Base-by-base conservation (phyloP, 331 rosid species). In the Phaseolus coccineus region DNA sequence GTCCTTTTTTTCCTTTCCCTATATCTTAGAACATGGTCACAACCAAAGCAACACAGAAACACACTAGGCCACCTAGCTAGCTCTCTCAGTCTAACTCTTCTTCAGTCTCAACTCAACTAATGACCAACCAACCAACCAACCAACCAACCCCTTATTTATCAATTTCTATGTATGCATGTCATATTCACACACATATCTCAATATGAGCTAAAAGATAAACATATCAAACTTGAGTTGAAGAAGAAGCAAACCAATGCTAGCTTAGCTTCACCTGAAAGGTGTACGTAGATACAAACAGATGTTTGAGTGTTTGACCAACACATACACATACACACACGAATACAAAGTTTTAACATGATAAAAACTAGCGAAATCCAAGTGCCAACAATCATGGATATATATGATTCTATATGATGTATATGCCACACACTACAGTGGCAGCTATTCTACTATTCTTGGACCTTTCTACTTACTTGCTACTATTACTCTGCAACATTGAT, bases 231-330 rank as follows among this genome's bases (percentile, higher is more conserved):
- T 47, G 24, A 75, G 48, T 62, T 62, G 13, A 62, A 62, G 12
- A 16, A 62, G 53, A 35, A 33, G 44, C 67, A 79, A 69, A 44
- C 3, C 28, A 31, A 19, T 16, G 6, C 33, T 50, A 15, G 15
- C 1, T 2, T 37, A 69, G 37, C 82, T 55, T 58, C 71, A 61
- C 83, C 73, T 62, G 83, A 62, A 80, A 80, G 55, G 67, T 51
- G 57, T 59, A 35, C 77, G 76, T 14, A 42, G 33, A 27, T 40
- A 68, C 8, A 53, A 22, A 28, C 65, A 37, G 14, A 30, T 51
- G 44, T 12, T 69, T 42, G n/a, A 69, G 58, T 56, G 33, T 57
- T 78, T 69, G 68, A 44, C 71, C 47, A 0, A 39, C 33, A 51
- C 58, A 50, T 1, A 42, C 47, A 42, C 3, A 42, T 0, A 44